Conservation (phyloP, 2,329 filamentous ascomycete species). For the Pleomassaria siparia region DNA sequence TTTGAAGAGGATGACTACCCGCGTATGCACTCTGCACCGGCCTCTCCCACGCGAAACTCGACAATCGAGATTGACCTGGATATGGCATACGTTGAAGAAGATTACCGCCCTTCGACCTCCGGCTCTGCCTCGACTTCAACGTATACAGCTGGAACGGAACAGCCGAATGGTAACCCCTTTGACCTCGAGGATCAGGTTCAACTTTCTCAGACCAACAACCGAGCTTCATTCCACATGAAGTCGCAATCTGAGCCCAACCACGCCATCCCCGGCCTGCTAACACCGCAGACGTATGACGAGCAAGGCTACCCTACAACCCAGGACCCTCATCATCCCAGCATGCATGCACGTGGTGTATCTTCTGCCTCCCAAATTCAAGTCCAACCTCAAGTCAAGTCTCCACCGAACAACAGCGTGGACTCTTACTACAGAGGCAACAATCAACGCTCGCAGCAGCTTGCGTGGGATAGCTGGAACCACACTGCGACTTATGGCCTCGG, state of each 20-base stretch:
- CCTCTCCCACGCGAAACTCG: conserved; percentile 42
- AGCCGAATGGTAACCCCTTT: conserved; percentile 51
- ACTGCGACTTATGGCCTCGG: conserved; percentile 31
- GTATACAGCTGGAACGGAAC: conserved; percentile 39
- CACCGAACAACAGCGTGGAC: conserved; percentile 20
- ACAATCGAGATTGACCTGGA: conserved; percentile 52
- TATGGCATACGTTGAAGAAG: conserved; percentile 40
- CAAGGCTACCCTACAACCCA: conserved; percentile 35
- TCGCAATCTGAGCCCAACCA: conserved; percentile 46
- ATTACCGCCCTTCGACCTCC: conserved; percentile 48
- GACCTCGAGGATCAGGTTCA: conserved; percentile 51
- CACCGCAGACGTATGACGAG: conserved; percentile 39
- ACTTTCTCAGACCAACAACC: conserved; percentile 41
- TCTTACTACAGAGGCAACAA: conserved; percentile 22
- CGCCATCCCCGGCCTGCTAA: conserved; percentile 38
- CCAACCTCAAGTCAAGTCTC: conserved; percentile 22
- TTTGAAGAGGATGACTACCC: conserved; percentile 43
- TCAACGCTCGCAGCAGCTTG: conserved; percentile 31
- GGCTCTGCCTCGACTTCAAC: conserved; percentile 40
- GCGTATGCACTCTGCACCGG: conserved; percentile 34
- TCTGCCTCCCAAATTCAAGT: conserved; percentile 39
- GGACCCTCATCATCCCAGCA: conserved; percentile 28
- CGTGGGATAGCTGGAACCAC: conserved; percentile 39
- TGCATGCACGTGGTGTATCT: conserved; percentile 38
- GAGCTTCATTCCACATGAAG: conserved; percentile 43